Evolutionary conservation across 1,139 yeast species (phyloP).

Genomic region (Candida sp.): DNA sequence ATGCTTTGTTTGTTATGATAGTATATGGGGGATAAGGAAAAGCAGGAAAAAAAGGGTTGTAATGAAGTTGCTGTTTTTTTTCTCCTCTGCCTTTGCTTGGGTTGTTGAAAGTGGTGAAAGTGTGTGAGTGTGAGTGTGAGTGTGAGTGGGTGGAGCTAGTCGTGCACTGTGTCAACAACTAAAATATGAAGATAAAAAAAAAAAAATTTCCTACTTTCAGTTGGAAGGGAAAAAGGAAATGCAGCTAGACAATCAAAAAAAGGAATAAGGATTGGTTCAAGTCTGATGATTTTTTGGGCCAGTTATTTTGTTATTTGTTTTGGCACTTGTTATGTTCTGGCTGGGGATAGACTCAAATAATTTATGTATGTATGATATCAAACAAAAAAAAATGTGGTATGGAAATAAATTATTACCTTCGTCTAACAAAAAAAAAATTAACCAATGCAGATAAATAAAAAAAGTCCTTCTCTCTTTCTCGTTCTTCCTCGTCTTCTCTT

Average conservation of each 20-base stretch:
- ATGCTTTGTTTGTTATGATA: background rate
- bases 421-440: constrained; percentile 1
- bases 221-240: background rate
- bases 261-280: background rate
- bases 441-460: background rate
- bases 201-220: background rate
- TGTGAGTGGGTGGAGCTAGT: background rate
- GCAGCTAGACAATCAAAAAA: background rate
- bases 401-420: background rate
- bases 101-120: background rate
- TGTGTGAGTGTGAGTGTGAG: background rate
- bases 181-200: constrained; percentile 1
- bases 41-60: constrained; percentile 1
- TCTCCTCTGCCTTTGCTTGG: background rate
- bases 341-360: background rate
- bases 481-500: background rate
- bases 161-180: constrained; percentile 1
- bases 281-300: background rate
- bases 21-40: background rate
- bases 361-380: background rate
- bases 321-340: background rate
- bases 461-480: background rate
- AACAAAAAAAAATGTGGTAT: background rate
- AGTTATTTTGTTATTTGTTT: background rate
- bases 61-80: constrained; percentile 2